Evolutionary conservation across 305 asterid species (phyloP), one percentile per base, ranked within the genome.

Genomic region (Fraxinus latifolia): DNA sequence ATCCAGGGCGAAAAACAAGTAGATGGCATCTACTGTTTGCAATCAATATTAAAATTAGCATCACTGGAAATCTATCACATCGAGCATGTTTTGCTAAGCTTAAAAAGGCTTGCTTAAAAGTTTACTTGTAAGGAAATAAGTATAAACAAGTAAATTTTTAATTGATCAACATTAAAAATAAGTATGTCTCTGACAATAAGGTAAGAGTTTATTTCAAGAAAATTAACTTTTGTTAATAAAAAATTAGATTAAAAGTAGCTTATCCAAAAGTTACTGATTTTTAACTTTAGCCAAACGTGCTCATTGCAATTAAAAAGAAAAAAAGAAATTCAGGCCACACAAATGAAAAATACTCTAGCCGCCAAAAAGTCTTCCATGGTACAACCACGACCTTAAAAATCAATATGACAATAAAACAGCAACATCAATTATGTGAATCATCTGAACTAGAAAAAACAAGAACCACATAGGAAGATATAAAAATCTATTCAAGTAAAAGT

Each of bases 401-500:
- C 79, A 75, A 75, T 21, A 42, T 36, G 60, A 3, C 21, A 75
- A 37, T 37, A 42, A 75, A 37, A 31, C n/a, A 7, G 79, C 27
- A 21, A 74, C 47, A 23, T 11, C 60, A 23, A 23, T 8, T 12
- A 21, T 34, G 55, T 3, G 11, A 42, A 15, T 19, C 32, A 0
- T 42, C n/a, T 11, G 17, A 60, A 67, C 25, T 11, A 7, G 5
- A 7, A 23, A 7, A 55, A 67, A 34, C 37, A 37, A 32, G 14
- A 25, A 21, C 33, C 25, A 17, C 32, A 25, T 11, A 33, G 50
- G 4, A n/a, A 9, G 32, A 72, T 39, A 36, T 53, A 76, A 50
- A 17, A 32, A 74, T 77, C 14, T 60, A n/a, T 19, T 32, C 25
- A 74, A 75, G 12, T 39, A 58, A 77, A 83, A 68, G 70, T 60